Evolutionary conservation across 345 rosid species (phyloP).

Genomic region (Arabidopsis suecica): DNA sequence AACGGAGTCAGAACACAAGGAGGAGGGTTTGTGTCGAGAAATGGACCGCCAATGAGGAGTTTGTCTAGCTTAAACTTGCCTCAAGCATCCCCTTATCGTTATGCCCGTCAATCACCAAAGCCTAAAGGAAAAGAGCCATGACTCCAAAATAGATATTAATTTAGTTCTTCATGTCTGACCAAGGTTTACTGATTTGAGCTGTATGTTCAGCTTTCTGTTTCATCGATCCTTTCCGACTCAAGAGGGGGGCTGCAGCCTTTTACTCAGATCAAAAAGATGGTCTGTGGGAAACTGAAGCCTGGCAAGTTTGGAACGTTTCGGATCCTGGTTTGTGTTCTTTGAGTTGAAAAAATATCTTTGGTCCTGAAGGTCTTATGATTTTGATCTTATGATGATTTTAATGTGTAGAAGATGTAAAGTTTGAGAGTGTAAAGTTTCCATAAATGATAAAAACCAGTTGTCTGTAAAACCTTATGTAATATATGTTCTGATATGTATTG

Average conservation of each 20-base stretch:
- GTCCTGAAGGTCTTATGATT: conserved; percentile 40
- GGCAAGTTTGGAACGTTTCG: conserved; percentile 5
- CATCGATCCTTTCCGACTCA: conserved; percentile 23
- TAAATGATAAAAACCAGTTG: conserved; percentile 7
- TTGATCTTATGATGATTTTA: conserved; percentile 28
- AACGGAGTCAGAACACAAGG: conserved; percentile 61
- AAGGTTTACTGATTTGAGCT: background rate
- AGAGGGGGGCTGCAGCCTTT: conserved; percentile 5
- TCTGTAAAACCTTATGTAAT: conserved; percentile 30
- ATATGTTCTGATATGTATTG: conserved; percentile 14
- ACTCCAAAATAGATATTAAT: conserved; percentile 17
- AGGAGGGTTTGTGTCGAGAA: conserved; percentile 70
- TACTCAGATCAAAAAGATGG: conserved; percentile 26
- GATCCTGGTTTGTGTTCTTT: conserved; percentile 33
- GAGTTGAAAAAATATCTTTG: conserved; percentile 35
- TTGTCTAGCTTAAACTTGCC: conserved; percentile 61
- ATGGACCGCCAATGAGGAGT: conserved; percentile 75
- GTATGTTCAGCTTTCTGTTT: conserved; percentile 33
- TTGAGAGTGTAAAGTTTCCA: conserved; percentile 41
- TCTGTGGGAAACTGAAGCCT: conserved; percentile 33
- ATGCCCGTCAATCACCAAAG: conserved; percentile 66
- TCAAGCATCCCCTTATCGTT: conserved; percentile 65
- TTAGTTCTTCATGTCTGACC: conserved; percentile 29
- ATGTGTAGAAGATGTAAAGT: conserved; percentile 37
- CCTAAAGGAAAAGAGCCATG: conserved; percentile 60